Conservation (phyloP, 768 basidiomycete species). For the Trametes punicea region DNA sequence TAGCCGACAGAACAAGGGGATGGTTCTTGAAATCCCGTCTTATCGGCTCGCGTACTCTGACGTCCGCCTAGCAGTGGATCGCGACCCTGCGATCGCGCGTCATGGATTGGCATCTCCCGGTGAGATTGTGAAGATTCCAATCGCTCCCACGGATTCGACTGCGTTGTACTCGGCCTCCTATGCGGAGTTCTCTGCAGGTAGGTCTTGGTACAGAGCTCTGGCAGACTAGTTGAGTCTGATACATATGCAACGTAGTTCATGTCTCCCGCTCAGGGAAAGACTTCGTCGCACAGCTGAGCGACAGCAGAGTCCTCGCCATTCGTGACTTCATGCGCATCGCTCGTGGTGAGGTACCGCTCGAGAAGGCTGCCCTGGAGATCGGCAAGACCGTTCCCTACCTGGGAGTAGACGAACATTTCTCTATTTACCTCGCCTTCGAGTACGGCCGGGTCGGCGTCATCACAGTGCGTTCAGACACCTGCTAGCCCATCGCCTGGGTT, state of each 20-base stretch:
- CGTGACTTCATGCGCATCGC: slow-evolving; percentile 34
- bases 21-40: slow-evolving; percentile 37
- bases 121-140: slow-evolving; percentile 1
- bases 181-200: slow-evolving; percentile 15
- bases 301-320: slow-evolving; percentile 29
- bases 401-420: slow-evolving; percentile 10
- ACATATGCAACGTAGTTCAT: slow-evolving; percentile 28
- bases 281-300: slow-evolving; percentile 28
- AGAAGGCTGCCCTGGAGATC: slow-evolving; percentile 21
- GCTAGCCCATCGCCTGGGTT: not conserved
- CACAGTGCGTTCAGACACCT: slow-evolving; percentile 22
- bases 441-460: slow-evolving; percentile 25
- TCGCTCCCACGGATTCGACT: slow-evolving; percentile 1
- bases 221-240: not conserved
- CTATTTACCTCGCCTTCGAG: slow-evolving; percentile 31
- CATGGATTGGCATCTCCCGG: not conserved
- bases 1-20: slow-evolving; percentile 42
- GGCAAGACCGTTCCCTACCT: slow-evolving; percentile 11
- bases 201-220: not conserved
- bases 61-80: slow-evolving; percentile 2
- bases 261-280: slow-evolving; percentile 36
- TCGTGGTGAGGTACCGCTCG: slow-evolving; percentile 20
- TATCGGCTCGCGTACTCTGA: slow-evolving; percentile 5
- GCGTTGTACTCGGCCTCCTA: slow-evolving; percentile 15
- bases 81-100: not conserved